Percentiles rank a stretch among this genome's conserved stretches.
These are phyloP conservation scores for Rhododendron vialii DNA, from an alignment of 148 eudicot species.

Conservation along the genomic window DNA sequence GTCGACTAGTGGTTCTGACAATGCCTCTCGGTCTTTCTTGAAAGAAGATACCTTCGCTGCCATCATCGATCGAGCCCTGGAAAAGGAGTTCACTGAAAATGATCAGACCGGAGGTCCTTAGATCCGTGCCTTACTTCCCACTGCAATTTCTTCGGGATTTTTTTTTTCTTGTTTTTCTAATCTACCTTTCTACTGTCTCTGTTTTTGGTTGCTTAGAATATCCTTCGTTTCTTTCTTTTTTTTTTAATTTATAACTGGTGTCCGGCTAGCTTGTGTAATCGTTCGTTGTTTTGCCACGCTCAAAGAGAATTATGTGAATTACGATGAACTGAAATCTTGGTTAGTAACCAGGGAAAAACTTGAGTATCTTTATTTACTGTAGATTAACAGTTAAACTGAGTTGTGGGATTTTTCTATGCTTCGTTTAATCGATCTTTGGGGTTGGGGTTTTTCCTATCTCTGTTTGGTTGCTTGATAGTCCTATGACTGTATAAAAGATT, in stretches of 20 bases:
- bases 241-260: too few species aligned
- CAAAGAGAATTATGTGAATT: not conserved
- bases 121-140: conserved; percentile 27
- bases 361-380: not conserved
- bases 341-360: not conserved
- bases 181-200: conserved; percentile 11
- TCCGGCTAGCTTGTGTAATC: too few species aligned
- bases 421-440: not conserved
- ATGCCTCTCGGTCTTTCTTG: conserved; percentile 15
- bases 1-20: not conserved
- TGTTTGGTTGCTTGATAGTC: not conserved
- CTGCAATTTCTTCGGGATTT: not conserved
- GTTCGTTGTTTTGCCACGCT: not conserved
- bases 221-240: too few species aligned
- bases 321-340: not conserved
- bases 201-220: not conserved
- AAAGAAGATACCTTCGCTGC: conserved; percentile 54
- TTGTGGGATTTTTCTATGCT: not conserved
- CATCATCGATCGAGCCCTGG: conserved; percentile 69
- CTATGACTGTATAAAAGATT: not conserved
- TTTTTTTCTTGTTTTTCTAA: not conserved
- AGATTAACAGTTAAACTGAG: not conserved
- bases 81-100: conserved; percentile 60
- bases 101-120: conserved; percentile 56
- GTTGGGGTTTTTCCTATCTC: not conserved